Evolutionary conservation across 352 stramenopile species (phyloP), one percentile per base, ranked within the genome.

Genomic region (Hyaloperonospora arabidopsidis): DNA sequence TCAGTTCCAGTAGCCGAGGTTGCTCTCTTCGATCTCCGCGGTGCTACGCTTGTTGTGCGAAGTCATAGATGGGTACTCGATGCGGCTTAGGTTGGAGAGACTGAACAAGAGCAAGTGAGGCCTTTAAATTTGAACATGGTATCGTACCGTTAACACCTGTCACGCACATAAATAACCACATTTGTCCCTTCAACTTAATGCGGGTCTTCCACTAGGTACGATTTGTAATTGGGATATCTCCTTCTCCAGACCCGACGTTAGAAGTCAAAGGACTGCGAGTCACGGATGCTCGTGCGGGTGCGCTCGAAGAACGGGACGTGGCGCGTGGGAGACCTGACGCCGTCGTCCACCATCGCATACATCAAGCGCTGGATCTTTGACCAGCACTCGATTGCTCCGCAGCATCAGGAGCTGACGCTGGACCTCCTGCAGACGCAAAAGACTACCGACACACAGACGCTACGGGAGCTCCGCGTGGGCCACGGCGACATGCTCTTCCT

Each of bases 251-350:
- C 38, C 3, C 25, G 25, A 29, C 25, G 3, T 29, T 7, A 29
- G 3, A 7, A 29, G 25, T 7, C 8, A 14, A 19, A 22, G 1
- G 19, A 44, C 19, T 44, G 25, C n/a, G n/a, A n/a, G n/a, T 18
- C 25, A 50, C 60, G 46, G 7, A 93, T 92, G 79, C 61, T 95
- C 46, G 51, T 95, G 19, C 86, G 86, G 23, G 74, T 96, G 64
- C 83, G 84, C 54, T 92, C 78, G 34, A 92, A 93, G 67, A 89
- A 89, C 61, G 86, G 86, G 50, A 96, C 74, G 45, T 96, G 86
- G 86, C 84, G 84, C 55, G 68, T 96, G 54, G 48, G 63, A 5
- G 74, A 87, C 45, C 65, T 92, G 15, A 74, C 73, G 44, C 49
- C 74, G 45, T 59, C 65, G 49, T 84, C 81, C 40, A 88, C 78